phyloP scores from a whole-genome alignment of 345 rosid genomes.

The Draba incana region DNA sequence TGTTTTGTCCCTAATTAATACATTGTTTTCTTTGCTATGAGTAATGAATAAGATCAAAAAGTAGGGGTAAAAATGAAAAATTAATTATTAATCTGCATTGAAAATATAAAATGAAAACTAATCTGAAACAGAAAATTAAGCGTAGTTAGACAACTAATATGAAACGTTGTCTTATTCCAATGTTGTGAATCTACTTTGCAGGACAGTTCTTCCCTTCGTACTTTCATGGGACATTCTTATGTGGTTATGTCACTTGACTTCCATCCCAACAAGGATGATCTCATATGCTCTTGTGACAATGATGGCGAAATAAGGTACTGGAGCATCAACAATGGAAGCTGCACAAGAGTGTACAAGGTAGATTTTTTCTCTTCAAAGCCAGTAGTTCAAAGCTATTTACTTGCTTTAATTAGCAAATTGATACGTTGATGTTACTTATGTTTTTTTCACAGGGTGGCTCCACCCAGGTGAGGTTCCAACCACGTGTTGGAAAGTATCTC shows the following conservation, averaged over 20 bases:
- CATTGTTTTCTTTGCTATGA: no score
- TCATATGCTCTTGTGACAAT: slow-evolving; percentile 91
- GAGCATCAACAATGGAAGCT: slow-evolving; percentile 87
- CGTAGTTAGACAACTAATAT: no score
- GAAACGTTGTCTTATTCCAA: slow-evolving; percentile 5
- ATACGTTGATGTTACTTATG: background rate
- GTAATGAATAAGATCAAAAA: no score
- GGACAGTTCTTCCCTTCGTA: slow-evolving; percentile 86
- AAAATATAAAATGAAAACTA: no score
- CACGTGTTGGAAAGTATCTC: slow-evolving; percentile 83
- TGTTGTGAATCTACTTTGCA: slow-evolving; percentile 49
- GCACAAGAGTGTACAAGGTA: slow-evolving; percentile 83
- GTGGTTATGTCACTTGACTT: slow-evolving; percentile 84
- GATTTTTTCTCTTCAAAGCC: slow-evolving; percentile 12
- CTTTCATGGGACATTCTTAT: slow-evolving; percentile 75
- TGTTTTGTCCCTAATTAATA: no score
- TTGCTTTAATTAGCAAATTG: background rate
- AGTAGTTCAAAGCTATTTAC: background rate
- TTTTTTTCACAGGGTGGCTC: slow-evolving; percentile 67
- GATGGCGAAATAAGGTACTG: slow-evolving; percentile 93
- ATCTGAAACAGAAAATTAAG: no score
- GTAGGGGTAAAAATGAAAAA: no score
- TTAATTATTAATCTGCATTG: no score
- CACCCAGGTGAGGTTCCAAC: slow-evolving; percentile 89
- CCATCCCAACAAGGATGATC: slow-evolving; percentile 85